Base-by-base conservation (phyloP, 106 monocot genomes). In the Vanilla planifolia region DNA sequence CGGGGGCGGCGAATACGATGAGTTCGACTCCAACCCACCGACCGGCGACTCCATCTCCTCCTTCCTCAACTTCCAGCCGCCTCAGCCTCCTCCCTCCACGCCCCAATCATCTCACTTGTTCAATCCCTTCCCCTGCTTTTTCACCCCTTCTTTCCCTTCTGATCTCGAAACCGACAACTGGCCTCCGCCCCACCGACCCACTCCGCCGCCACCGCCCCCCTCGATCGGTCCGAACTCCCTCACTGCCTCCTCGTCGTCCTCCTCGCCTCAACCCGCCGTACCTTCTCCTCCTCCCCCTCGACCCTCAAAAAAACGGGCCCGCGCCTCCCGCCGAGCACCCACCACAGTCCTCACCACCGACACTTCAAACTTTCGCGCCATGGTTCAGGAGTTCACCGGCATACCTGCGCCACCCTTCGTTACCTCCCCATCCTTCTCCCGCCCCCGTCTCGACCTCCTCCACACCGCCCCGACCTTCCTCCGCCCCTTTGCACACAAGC, bases 381-480 rank as follows among this genome's bases (percentile, higher is more conserved):
- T 80, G 85, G 85, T 85, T 10, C 85, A 85, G 48, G 77, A 85
- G 65, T 85, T 80, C 85, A 80, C 80, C 37, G 80, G 80, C 51
- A 66, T 80, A 33, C 77, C 85, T 0, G 27, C 74, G 1, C 64
- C 69, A n/a, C 80, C 85, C 11, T 79, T 80, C 62, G 15, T 59
- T 5, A 21, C 70, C 15, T 45, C 76, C 2, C 41, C 70, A 10
- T 9, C 66, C 14, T 74, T 70, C 65, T 48, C 57, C 17, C 65
- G 71, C 2, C 29, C 71, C 8, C 66, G 65, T 1, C 48, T 69
- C 48, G 73, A 79, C 59, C 52, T 74, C 40, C 60, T 74, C 63
- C 43, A 59, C 63, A 9, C 68, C 33, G 46, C 64, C 30, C 26
- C 19, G 34, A 36, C 50, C 15, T 40, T 64, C 13, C 57, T 19